Evolutionary conservation across 768 basidiomycete species (phyloP), one percentile per base, ranked within the genome.

Genomic region (Lyophyllum decastes): DNA sequence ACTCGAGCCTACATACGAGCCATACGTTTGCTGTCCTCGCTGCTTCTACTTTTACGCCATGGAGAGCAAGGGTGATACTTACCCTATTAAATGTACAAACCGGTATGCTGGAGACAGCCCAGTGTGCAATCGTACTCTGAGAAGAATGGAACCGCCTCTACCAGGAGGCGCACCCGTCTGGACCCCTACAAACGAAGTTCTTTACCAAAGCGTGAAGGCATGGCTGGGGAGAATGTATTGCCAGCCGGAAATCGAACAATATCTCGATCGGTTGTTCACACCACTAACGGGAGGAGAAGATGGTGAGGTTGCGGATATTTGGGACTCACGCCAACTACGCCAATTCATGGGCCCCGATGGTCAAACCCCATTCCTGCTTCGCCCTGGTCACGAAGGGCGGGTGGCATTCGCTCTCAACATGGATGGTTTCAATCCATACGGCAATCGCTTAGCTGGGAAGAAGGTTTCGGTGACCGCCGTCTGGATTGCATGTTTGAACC

Each of bases 361-460:
- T 35, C 44, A 65, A 25, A 33, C 27, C 21, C 70, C 61, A 24
- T 67, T 73, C 58, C 30, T 58, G 14, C 25, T 35, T 10, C 50
- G 51, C 14, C 46, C 43, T 49, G 60, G 41, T 24, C 61, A 54
- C 30, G 67, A 71, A 21, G 64, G 62, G 0, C 68, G 68, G 4
- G 67, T 69, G 19, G 58, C 65, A 2, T 74, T 76, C 56, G 67
- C 66, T 46, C 62, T 77, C 17, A 60, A 57, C 45, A 58, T 71
- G 27, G 76, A 78, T 52, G 66, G 71, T 40, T 77, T 77, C 62
- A 78, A 75, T 52, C 75, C 76, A n/a, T 60, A 68, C 35, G 50
- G 57, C 6, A 73, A 69, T 54, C 72, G 69, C 51, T 61, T 63
- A 27, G 67, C 68, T 21, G 70, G 71, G 12, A 66, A 70, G 45